Evolutionary conservation across 2,329 filamentous ascomycete genomes (phyloP).

Genomic region (Calonectria pteridis): DNA sequence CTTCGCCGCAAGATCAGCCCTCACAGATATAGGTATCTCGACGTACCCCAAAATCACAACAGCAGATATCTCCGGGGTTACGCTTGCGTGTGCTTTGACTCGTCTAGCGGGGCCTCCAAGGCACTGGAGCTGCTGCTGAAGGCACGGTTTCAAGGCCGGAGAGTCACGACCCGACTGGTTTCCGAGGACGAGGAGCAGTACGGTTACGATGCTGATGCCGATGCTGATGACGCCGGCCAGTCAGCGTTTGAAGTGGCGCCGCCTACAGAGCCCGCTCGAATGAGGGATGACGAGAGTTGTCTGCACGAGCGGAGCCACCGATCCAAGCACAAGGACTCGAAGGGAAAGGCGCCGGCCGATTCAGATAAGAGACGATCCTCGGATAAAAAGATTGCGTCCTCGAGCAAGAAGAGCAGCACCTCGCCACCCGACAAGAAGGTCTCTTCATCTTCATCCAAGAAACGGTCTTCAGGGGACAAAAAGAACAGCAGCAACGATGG

Average conservation of each 20-base stretch:
- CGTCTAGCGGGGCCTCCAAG: conserved; percentile 33
- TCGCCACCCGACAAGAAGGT: conserved; percentile 16
- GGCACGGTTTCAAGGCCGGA: conserved; percentile 41
- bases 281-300: conserved; percentile 2
- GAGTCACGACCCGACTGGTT: conserved; percentile 40
- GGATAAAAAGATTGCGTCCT: conserved; percentile 27
- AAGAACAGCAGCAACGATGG: conserved; percentile 25
- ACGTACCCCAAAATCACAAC: conserved; percentile 40
- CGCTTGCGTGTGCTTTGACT: conserved; percentile 42
- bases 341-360: conserved; percentile 10
- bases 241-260: conserved; percentile 4
- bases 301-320: conserved; percentile 26
- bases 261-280: conserved; percentile 25
- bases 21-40: conserved; percentile 39
- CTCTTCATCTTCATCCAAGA: conserved; percentile 8
- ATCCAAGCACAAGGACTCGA: conserved; percentile 32
- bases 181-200: conserved; percentile 31
- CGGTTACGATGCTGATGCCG: conserved; percentile 17
- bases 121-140: conserved; percentile 44
- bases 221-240: conserved; percentile 6
- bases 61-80: conserved; percentile 44
- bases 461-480: conserved; percentile 1
- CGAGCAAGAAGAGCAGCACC: conserved; percentile 16
- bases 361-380: conserved; percentile 16
- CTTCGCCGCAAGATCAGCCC: conserved; percentile 42